Evolutionary conservation across 1,284 basidiomycete species (phyloP).

Genomic region (Sporisorium graminicola): DNA sequence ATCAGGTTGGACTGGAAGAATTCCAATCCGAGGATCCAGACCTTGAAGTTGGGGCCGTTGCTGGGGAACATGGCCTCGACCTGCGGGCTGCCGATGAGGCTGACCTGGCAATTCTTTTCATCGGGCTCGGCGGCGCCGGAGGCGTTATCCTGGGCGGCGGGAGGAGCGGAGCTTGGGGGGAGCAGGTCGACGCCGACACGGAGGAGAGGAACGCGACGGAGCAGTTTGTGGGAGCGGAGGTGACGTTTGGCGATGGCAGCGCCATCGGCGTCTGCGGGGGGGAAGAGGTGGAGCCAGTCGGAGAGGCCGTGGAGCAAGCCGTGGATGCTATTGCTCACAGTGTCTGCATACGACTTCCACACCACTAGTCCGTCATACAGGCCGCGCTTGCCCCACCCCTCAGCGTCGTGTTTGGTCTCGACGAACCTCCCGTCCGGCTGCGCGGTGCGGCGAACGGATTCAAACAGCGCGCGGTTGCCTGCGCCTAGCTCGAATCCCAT

Average conservation of each 20-base stretch:
- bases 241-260: background rate
- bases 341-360: constrained; percentile 23
- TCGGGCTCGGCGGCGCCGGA: no score
- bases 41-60: constrained; percentile 22
- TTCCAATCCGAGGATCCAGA: constrained; percentile 37
- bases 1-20: constrained; percentile 45
- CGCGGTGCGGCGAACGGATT: background rate
- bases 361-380: background rate
- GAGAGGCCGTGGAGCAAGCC: background rate
- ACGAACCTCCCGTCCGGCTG: background rate
- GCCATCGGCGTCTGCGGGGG: background rate
- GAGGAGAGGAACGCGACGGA: background rate
- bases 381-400: background rate
- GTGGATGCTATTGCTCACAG: background rate
- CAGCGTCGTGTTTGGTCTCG: background rate
- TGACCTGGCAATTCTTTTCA: constrained; percentile 11
- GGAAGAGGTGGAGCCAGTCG: background rate
- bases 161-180: background rate
- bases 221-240: background rate
- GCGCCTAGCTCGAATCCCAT: constrained; percentile 25
- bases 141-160: background rate
- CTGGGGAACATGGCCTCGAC: constrained; percentile 38
- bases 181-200: background rate
- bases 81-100: constrained; percentile 23
- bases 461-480: background rate